Evolutionary conservation across 345 rosid genomes (phyloP), one percentile per base, ranked within the genome.

Genomic region (Salix arbutifolia): DNA sequence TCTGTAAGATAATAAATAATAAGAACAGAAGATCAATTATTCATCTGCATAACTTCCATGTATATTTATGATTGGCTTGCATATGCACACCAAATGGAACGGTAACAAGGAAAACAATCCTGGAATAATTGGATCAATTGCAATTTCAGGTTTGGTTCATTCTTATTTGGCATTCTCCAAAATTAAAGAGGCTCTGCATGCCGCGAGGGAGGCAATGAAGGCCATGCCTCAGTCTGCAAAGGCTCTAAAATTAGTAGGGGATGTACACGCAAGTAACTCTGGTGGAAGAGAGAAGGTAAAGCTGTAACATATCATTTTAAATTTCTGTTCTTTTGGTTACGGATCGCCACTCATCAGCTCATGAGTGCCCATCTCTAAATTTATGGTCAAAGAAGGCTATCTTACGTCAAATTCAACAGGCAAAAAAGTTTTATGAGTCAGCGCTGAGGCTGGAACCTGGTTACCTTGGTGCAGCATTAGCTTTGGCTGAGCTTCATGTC

Each of bases 141-240:
- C 33, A 26, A 72, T 83, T 87, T 78, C 90, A 96, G 98, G 99
- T 79, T 85, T 94, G 84, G 99, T 96, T 76, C 94, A 92, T 78
- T 94, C 99, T 40, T 96, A 94, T 88, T 76, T 96, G 89, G 92
- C 93, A 75, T 91, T 86, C 80, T 88, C 91, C 64, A 96, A 92
- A 87, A 87, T 89, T 77, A 96, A 96, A 86, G 97, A 96, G 84
- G 99, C 98, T 58, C 85, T 96, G 69, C 89, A 86, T 88, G 88
- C 95, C 50, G 92, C 99, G 16, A 90, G 99, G 83, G 99, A 94
- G 88, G 99, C 98, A 65, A 94, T 94, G 98, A 96, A 90, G 86
- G 95, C 97, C 67, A 96, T 93, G 97, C 99, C 99, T 82, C 99
- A 93, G 79, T 96, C 98, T 62, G 97, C 99, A 66, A 93, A 91